phyloP scores from a whole-genome alignment of 169 alveolate genomes.

The Plasmodium billcollinsi region DNA sequence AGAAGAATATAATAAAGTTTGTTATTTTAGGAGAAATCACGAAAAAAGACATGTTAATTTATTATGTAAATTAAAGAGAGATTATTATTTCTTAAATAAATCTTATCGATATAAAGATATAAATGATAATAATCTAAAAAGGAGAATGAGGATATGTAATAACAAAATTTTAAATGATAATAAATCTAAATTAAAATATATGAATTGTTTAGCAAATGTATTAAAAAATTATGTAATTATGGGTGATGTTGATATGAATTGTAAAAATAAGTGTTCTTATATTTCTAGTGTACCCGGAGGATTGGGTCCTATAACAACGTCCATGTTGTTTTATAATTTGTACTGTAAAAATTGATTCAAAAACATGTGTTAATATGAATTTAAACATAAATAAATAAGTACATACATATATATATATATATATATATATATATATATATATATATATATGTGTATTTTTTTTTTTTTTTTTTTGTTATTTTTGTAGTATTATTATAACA shows the following conservation, averaged over 20 bases:
- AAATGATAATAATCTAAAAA: neutral
- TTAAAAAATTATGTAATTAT: slow-evolving; percentile 32
- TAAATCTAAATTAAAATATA: slow-evolving; percentile 26
- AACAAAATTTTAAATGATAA: neutral
- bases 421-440: too few species aligned
- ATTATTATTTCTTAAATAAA: neutral
- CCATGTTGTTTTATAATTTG: slow-evolving; percentile 57
- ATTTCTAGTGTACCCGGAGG: slow-evolving; percentile 71
- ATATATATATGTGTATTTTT: too few species aligned
- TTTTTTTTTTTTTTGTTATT: too few species aligned
- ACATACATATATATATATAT: too few species aligned
- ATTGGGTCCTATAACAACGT: slow-evolving; percentile 56
- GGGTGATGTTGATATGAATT: slow-evolving; percentile 47
- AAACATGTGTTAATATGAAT: neutral
- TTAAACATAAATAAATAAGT: neutral
- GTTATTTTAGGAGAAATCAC: too few species aligned
- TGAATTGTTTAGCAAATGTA: slow-evolving; percentile 12
- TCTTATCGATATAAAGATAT: neutral
- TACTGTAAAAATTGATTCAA: neutral
- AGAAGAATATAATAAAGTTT: too few species aligned
- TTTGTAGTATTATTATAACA: too few species aligned
- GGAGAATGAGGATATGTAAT: neutral
- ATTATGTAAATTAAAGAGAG: neutral
- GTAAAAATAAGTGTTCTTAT: slow-evolving; percentile 13
- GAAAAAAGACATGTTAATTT: neutral